Base-by-base conservation (phyloP, 2,329 filamentous ascomycete species). In the Trichophyton mentagrophytes region DNA sequence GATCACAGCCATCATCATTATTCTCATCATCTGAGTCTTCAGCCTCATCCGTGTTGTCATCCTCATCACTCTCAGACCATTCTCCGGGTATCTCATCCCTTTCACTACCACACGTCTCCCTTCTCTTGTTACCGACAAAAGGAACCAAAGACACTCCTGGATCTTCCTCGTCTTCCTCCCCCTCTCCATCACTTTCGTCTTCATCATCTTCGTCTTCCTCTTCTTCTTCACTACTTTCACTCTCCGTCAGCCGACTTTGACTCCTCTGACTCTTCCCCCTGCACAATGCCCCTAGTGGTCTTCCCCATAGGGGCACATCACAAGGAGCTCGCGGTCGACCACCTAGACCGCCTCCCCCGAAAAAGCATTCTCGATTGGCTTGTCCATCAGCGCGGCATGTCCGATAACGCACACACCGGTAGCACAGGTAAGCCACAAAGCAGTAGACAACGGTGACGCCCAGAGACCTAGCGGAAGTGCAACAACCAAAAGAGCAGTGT, bases 291-390 rank as follows among this genome's bases (percentile, higher is more conserved):
- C 89, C 88, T 83, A 89, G 88, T 93, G 90, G 90, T 96, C 92
- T 96, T 96, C 91, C 92, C 92, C 89, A 91, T 84, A 81, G 86
- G 89, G 91, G 90, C 90, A 87, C 86, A 81, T 79, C 78, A 77
- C 82, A 78, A 79, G 91, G 92, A 96, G 91, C 87, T 93, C 88
- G 93, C 93, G 92, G 92, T 90, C 92, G 93, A 97, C 91, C 91
- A 95, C 83, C 86, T 97, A 99, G 88, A 99, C 93, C 91, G 93
- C 92, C 92, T 99, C 93, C 91, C 95, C 93, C 83, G 92, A 96
- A 96, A 99, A 99, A 96, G 91, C 91, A 91, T 95, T 92, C 86
- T 97, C 93, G 81, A 97, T 96, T 63, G 92, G 92, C 84, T 96
- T 96, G 75, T 97, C 92, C 87, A 97, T 86, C 73, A 97, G 85